A percentile compares a stretch with the other conserved stretches of the same genome.
Conservation (phyloP, 2,329 filamentous ascomycete species). For the Fusarium nanum region DNA sequence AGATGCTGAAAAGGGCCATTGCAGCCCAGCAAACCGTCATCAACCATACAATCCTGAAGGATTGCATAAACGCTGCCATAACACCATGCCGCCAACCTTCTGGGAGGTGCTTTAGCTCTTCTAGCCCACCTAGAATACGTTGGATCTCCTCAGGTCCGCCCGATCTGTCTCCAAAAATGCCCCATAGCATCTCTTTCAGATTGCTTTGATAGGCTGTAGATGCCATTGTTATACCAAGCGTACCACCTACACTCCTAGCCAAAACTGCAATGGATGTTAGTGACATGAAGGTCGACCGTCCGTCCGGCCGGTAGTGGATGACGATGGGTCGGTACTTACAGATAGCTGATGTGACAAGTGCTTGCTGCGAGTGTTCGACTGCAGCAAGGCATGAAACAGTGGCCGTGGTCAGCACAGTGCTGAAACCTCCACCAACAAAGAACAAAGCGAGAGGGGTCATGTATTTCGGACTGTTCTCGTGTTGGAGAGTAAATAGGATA, state of each 20-base stretch:
- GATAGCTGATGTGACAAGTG: constrained; percentile 11
- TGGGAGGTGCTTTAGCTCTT: constrained; percentile 1
- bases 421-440: constrained; percentile 74
- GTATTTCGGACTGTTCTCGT: neutral
- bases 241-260: constrained; percentile 13
- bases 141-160: constrained; percentile 8
- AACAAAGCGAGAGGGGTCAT: constrained; percentile 49
- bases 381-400: constrained; percentile 15
- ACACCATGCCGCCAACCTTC: constrained; percentile 4
- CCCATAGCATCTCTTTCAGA: neutral
- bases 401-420: constrained; percentile 67
- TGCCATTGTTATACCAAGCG: constrained; percentile 18
- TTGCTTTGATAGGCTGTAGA: constrained; percentile 20
- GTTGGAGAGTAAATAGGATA: neutral
- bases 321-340: neutral
- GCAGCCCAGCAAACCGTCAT: constrained; percentile 6
- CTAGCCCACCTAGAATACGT: constrained; percentile 3
- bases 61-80: constrained; percentile 4
- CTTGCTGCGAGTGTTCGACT: constrained; percentile 15
- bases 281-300: no score
- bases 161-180: neutral
- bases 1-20: constrained; percentile 9
- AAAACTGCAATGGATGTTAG: neutral
- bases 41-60: constrained; percentile 19
- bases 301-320: no score